These are phyloP conservation scores for Phytophthora nicotianae DNA, from an alignment of 352 stramenopile species.

Conservation along the genomic window DNA sequence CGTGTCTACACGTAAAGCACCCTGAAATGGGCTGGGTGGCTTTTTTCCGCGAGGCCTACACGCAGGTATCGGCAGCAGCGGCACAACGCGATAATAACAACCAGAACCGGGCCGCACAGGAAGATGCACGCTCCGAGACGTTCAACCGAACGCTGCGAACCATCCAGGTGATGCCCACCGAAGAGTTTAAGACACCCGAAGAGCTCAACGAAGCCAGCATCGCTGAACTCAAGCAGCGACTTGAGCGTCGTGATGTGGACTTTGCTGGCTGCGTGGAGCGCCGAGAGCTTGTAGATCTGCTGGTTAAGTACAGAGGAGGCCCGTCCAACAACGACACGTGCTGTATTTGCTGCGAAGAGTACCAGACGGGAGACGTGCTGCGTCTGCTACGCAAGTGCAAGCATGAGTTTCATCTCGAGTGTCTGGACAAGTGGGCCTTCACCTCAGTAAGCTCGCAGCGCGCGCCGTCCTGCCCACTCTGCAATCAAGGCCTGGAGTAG, in stretches of 20 bases:
- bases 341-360: slow-evolving; percentile 90
- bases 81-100: slow-evolving; percentile 45
- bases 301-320: slow-evolving; percentile 76
- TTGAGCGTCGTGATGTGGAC: slow-evolving; percentile 69
- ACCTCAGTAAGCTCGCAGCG: slow-evolving; percentile 74
- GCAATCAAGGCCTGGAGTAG: slow-evolving; percentile 82
- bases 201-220: slow-evolving; percentile 63
- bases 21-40: slow-evolving; percentile 62
- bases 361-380: slow-evolving; percentile 76
- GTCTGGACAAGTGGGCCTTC: slow-evolving; percentile 89
- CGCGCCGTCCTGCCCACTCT: slow-evolving; percentile 78
- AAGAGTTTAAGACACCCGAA: slow-evolving; percentile 72
- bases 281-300: slow-evolving; percentile 67
- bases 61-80: slow-evolving; percentile 42
- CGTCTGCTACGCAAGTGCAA: slow-evolving; percentile 83
- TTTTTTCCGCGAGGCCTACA: slow-evolving; percentile 63
- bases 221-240: slow-evolving; percentile 74
- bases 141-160: slow-evolving; percentile 77
- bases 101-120: slow-evolving; percentile 38
- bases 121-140: slow-evolving; percentile 50
- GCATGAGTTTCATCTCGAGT: slow-evolving; percentile 90
- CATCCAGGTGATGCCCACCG: slow-evolving; percentile 83
- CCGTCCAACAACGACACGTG: slow-evolving; percentile 87
- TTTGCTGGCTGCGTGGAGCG: slow-evolving; percentile 71
- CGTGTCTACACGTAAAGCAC: slow-evolving; percentile 38